Conservation (phyloP, 495 filamentous ascomycete species). For the Aspergillus bridgeri region DNA sequence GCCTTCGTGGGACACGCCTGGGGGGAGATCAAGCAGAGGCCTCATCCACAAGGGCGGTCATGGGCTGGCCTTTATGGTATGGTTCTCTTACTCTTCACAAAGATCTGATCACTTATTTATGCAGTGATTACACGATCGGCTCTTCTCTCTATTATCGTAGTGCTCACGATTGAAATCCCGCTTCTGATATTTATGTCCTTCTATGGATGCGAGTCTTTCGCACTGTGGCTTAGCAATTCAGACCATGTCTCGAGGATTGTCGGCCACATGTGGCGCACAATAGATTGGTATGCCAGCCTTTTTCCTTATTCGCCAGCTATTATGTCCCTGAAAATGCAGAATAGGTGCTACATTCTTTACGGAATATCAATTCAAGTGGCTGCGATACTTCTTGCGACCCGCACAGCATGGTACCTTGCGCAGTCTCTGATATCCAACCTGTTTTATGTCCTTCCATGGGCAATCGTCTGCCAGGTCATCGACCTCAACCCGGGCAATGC, state of each 20-base stretch:
- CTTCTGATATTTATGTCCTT: conserved; percentile 60
- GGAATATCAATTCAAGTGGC: conserved; percentile 62
- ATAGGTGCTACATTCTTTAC: conserved; percentile 78
- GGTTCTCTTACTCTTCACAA: no score
- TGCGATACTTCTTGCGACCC: conserved; percentile 61
- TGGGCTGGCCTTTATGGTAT: conserved; percentile 33
- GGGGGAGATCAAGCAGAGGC: no score
- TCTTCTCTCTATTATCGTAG: no score
- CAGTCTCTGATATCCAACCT: conserved; percentile 64
- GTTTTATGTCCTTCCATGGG: conserved; percentile 68
- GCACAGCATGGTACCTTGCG: conserved; percentile 63
- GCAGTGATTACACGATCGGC: no score
- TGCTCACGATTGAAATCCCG: no score
- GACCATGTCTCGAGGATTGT: conserved; percentile 57
- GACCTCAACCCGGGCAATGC: conserved; percentile 49
- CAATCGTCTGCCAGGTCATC: conserved; percentile 54
- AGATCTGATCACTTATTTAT: no score
- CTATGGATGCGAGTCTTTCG: conserved; percentile 56
- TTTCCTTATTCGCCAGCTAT: neutral
- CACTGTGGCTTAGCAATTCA: conserved; percentile 54
- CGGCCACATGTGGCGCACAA: conserved; percentile 61
- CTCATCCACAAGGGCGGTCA: no score
- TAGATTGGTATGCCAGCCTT: conserved; percentile 16
- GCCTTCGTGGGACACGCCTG: conserved; percentile 68
- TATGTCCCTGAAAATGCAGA: conserved; percentile 43